A percentile compares a stretch with the other conserved stretches of the same genome.
These are phyloP conservation scores for Xylariomycetidae sp. DNA, from an alignment of 2,329 filamentous ascomycete genomes.

Conservation along the genomic window DNA sequence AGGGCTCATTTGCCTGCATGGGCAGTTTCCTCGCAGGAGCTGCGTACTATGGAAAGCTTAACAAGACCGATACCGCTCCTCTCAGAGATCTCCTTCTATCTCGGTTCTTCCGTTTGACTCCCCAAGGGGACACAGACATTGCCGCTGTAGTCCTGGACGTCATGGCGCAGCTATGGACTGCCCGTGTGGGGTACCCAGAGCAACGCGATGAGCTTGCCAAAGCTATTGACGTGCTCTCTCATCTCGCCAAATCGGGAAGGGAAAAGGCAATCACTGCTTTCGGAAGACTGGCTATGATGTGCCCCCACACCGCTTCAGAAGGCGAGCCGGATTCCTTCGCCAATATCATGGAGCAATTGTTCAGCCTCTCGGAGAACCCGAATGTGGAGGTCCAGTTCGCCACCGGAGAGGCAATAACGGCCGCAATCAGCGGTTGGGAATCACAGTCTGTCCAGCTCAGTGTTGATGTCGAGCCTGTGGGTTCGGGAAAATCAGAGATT, in stretches of 20 bases:
- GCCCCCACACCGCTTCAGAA: too few species aligned
- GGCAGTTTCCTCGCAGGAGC: slow-evolving; percentile 22
- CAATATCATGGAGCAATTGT: slow-evolving; percentile 61
- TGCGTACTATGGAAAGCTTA: slow-evolving; percentile 19
- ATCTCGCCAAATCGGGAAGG: slow-evolving; percentile 55
- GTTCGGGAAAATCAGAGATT: slow-evolving; percentile 26
- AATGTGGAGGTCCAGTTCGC: slow-evolving; percentile 86
- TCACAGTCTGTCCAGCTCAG: slow-evolving; percentile 71
- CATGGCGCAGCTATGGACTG: slow-evolving; percentile 27
- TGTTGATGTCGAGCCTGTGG: slow-evolving; percentile 62
- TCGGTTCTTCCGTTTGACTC: too few species aligned
- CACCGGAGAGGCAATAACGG: slow-evolving; percentile 80
- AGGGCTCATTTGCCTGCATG: slow-evolving; percentile 24
- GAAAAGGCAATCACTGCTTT: slow-evolving; percentile 77
- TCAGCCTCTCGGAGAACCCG: slow-evolving; percentile 75
- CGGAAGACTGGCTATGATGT: slow-evolving; percentile 68
- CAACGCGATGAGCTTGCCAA: slow-evolving; percentile 45
- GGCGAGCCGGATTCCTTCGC: slow-evolving; percentile 36
- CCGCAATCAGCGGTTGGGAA: slow-evolving; percentile 73
- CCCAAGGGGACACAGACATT: slow-evolving; percentile 16
- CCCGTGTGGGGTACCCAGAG: slow-evolving; percentile 19
- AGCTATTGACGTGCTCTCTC: slow-evolving; percentile 61
- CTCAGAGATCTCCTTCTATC: too few species aligned
- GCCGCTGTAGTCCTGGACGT: slow-evolving; percentile 23
- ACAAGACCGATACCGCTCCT: too few species aligned